Conservation (phyloP, 108 stramenopile genomes). For the Nannochloropsis oceanica region DNA sequence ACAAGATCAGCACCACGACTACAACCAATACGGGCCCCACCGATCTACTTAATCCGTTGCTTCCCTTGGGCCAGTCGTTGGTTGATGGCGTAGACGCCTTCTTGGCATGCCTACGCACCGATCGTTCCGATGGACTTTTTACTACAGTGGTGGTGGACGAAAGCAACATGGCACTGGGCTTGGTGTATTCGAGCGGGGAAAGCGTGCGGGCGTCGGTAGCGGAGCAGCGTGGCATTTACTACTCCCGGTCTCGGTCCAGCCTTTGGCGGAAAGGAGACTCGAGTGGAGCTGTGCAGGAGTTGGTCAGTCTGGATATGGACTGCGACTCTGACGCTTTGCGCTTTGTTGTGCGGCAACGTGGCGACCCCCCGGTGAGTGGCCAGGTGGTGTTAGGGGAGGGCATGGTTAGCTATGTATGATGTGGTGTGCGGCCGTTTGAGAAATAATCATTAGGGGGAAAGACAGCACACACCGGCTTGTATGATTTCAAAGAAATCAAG, state of each 20-base stretch:
- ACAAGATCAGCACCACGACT: no score
- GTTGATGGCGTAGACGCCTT: constrained; percentile 15
- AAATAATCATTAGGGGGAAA: no score
- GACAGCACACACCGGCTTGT: no score
- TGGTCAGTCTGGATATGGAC: constrained; percentile 69
- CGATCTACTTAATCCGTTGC: not conserved
- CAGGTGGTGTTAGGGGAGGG: not conserved
- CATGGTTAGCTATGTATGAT: not conserved
- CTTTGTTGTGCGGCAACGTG: constrained; percentile 72
- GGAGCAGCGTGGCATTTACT: constrained; percentile 81
- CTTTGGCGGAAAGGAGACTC: constrained; percentile 89
- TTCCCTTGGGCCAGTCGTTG: not conserved
- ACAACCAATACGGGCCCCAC: not conserved
- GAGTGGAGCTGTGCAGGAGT: constrained; percentile 71
- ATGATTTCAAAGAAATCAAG: no score
- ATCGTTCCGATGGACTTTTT: constrained; percentile 69
- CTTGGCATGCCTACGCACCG: constrained; percentile 41
- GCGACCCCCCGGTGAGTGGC: constrained; percentile 37
- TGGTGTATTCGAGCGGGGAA: constrained; percentile 75
- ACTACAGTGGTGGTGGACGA: constrained; percentile 87
- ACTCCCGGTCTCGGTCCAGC: constrained; percentile 52
- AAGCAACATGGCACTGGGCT: constrained; percentile 49
- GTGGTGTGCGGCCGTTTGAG: not conserved
- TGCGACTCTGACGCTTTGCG: constrained; percentile 89
- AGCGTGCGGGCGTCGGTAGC: constrained; percentile 51